Percentiles rank a stretch among this genome's conserved stretches.
Conservation (phyloP, 345 rosid genomes). For the Boechera divaricarpa region DNA sequence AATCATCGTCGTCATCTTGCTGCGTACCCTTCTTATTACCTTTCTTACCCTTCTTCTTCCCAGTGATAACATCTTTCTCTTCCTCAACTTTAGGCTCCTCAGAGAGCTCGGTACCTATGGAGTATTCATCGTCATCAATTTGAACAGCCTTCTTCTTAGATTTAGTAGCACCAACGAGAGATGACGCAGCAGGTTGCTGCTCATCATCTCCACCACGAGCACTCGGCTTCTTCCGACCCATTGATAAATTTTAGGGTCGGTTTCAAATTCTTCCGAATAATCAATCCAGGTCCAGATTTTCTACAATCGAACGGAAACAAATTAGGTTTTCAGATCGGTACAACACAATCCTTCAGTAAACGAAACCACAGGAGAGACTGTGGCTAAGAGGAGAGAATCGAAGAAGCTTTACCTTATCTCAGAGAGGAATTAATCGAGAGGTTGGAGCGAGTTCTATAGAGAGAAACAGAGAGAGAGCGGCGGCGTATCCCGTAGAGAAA, state of each 20-base stretch:
- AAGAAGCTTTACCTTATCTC: conserved; percentile 21
- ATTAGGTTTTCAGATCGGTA: conserved; percentile 20
- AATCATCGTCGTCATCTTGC: conserved; percentile 52
- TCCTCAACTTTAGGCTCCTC: conserved; percentile 59
- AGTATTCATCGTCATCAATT: conserved; percentile 88
- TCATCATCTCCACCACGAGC: conserved; percentile 69
- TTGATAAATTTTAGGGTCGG: conserved; percentile 19
- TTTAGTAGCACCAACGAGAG: conserved; percentile 58
- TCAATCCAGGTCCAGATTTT: background rate
- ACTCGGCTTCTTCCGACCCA: conserved; percentile 80
- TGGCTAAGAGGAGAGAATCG: conserved; percentile 23
- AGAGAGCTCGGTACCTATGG: conserved; percentile 60
- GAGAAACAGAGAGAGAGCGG: conserved; percentile 10
- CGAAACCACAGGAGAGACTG: conserved; percentile 1
- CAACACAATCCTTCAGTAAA: background rate
- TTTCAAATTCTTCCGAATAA: conserved; percentile 17
- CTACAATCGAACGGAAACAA: conserved; percentile 12
- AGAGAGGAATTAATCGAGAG: background rate
- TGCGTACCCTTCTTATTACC: conserved; percentile 50
- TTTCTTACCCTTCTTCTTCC: conserved; percentile 75
- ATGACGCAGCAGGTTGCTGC: conserved; percentile 39
- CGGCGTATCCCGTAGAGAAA: conserved; percentile 21
- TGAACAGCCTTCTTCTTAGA: conserved; percentile 71
- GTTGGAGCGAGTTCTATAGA: background rate
- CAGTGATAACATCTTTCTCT: conserved; percentile 50